phyloP scores from a whole-genome alignment of 2,329 filamentous ascomycete species.

The Didymella pinodella region DNA sequence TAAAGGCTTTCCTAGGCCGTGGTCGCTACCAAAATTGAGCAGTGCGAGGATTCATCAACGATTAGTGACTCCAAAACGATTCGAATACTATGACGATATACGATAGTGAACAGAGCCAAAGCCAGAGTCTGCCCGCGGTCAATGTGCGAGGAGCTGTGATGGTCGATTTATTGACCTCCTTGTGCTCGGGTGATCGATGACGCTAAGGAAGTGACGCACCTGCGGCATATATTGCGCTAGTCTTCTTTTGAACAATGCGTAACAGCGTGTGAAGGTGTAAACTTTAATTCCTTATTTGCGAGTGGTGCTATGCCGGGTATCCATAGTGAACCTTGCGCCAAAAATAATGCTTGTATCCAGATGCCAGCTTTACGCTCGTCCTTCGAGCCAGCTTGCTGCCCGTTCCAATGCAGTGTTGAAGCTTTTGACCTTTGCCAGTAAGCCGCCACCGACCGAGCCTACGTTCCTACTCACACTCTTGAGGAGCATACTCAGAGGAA shows the following conservation, averaged over 20 bases:
- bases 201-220: constrained; percentile 20
- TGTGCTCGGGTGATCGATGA: constrained; percentile 11
- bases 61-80: not conserved
- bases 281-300: constrained; percentile 2
- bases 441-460: constrained; percentile 42
- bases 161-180: constrained; percentile 1
- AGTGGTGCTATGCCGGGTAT: constrained; percentile 20
- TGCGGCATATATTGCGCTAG: constrained; percentile 12
- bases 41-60: not conserved
- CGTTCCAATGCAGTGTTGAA: constrained; percentile 49
- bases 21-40: not conserved
- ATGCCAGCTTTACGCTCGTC: constrained; percentile 33
- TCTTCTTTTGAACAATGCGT: constrained; percentile 7
- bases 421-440: constrained; percentile 39
- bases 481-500: constrained; percentile 45
- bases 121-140: not conserved
- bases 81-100: not conserved
- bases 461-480: constrained; percentile 41
- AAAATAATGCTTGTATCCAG: constrained; percentile 8
- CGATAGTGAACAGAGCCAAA: not conserved
- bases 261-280: constrained; percentile 9
- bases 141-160: not conserved
- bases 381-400: constrained; percentile 48
- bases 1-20: not conserved
- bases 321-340: constrained; percentile 7